phyloP scores from a whole-genome alignment of 176 grass and related monocot species.

The Musa troglodytarum region DNA sequence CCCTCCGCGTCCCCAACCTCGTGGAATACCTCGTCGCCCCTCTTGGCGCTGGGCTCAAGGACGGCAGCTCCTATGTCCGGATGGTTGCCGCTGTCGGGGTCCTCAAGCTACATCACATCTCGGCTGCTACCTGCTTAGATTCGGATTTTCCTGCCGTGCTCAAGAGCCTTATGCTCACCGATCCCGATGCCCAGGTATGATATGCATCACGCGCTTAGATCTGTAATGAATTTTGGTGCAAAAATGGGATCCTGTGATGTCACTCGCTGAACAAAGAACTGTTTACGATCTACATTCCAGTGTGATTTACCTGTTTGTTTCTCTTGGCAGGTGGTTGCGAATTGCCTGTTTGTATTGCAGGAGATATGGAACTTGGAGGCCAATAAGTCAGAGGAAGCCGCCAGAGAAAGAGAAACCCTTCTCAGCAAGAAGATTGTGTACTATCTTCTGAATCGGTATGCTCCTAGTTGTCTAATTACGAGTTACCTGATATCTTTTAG shows the following conservation, averaged over 20 bases:
- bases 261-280: neutral
- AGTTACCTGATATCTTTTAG: neutral
- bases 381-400: slow-evolving; percentile 70
- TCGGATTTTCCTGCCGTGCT: slow-evolving; percentile 74
- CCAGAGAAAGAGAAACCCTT: slow-evolving; percentile 76
- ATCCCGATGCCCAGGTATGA: slow-evolving; percentile 77
- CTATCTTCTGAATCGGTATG: slow-evolving; percentile 82
- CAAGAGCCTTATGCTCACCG: slow-evolving; percentile 85
- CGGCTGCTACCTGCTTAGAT: slow-evolving; percentile 70
- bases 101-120: slow-evolving; percentile 94
- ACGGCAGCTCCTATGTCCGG: slow-evolving; percentile 76
- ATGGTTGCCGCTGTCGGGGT: slow-evolving; percentile 67
- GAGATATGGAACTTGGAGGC: slow-evolving; percentile 95
- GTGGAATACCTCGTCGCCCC: slow-evolving; percentile 94
- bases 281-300: neutral
- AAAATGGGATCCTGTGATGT: neutral
- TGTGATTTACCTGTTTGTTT: neutral
- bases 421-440: slow-evolving; percentile 74
- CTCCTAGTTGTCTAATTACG: slow-evolving; percentile 8
- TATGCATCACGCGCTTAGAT: neutral
- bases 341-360: slow-evolving; percentile 78
- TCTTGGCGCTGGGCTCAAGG: slow-evolving; percentile 66
- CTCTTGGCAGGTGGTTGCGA: slow-evolving; percentile 68
- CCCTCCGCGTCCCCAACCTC: slow-evolving; percentile 82
- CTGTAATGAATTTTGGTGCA: slow-evolving; percentile 10